Evolutionary conservation across 345 rosid genomes (phyloP).

Genomic region (Microthlaspi erraticum): DNA sequence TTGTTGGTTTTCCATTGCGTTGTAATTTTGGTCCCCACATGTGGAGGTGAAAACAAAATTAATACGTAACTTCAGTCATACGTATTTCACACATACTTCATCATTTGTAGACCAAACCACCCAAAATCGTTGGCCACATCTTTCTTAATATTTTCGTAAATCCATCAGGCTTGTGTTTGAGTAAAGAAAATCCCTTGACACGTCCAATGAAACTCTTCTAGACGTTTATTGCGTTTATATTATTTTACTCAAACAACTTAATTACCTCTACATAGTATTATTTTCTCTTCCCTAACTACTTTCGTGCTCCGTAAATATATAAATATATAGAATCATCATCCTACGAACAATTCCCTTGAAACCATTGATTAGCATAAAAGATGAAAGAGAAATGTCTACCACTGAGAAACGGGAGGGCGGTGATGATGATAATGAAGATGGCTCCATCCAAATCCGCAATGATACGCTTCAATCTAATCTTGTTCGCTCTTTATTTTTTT

Average conservation of each 20-base stretch:
- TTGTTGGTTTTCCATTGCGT: constrained; percentile 22
- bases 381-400: constrained; percentile 53
- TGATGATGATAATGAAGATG: constrained; percentile 51
- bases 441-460: constrained; percentile 66
- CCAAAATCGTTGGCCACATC: constrained; percentile 26
- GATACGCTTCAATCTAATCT: constrained; percentile 66
- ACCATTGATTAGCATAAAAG: constrained; percentile 24
- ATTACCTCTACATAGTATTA: constrained; percentile 39
- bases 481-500: constrained; percentile 66
- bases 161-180: constrained; percentile 40
- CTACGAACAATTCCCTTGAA: constrained; percentile 18
- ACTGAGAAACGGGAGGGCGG: constrained; percentile 38
- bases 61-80: constrained; percentile 38
- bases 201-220: constrained; percentile 57
- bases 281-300: constrained; percentile 15
- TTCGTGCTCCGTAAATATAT: constrained; percentile 9
- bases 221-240: constrained; percentile 30
- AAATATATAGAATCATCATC: constrained; percentile 24
- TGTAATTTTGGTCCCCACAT: constrained; percentile 30
- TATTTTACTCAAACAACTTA: constrained; percentile 42
- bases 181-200: constrained; percentile 45
- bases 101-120: constrained; percentile 25
- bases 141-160: constrained; percentile 29
- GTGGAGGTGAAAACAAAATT: constrained; percentile 26
- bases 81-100: constrained; percentile 27